Evolutionary conservation across 352 stramenopile species (phyloP).

Genomic region (Phytopythium chamaehyphon): DNA sequence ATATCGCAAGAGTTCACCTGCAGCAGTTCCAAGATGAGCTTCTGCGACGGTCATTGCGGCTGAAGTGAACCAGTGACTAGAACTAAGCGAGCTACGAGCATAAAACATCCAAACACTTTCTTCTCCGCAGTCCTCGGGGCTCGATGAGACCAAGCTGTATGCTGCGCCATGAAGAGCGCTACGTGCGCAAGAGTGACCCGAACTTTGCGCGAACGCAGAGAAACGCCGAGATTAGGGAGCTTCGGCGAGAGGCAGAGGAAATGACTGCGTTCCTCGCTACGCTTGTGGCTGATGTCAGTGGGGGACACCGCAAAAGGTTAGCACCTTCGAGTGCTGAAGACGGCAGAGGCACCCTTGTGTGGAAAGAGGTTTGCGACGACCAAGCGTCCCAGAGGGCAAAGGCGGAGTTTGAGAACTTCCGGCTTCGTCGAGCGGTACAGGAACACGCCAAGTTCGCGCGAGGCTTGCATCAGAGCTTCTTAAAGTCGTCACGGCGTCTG

Average conservation of each 20-base stretch:
- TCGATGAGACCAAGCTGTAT: not conserved
- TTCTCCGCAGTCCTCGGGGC: constrained; percentile 3
- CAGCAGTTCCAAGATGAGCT: constrained; percentile 29
- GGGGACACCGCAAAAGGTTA: not conserved
- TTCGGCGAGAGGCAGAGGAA: no score
- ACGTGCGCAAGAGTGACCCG: not conserved
- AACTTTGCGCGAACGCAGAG: no score
- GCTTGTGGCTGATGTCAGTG: no score
- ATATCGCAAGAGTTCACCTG: constrained; percentile 28
- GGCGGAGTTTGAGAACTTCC: constrained; percentile 18
- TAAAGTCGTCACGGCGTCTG: no score
- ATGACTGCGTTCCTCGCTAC: no score
- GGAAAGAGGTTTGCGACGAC: constrained; percentile 14
- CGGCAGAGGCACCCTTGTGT: constrained; percentile 8
- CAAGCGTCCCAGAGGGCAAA: constrained; percentile 12
- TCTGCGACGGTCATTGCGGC: constrained; percentile 13
- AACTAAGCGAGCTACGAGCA: not conserved
- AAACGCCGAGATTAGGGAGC: no score
- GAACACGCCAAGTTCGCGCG: constrained; percentile 16
- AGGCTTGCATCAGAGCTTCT: constrained; percentile 10
- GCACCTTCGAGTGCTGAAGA: no score
- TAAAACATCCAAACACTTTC: not conserved
- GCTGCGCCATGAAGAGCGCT: no score
- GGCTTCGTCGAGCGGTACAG: constrained; percentile 17
- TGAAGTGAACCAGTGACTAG: constrained; percentile 2